Base-by-base conservation (phyloP, 768 basidiomycete genomes). In the Tricholoma saponaceum region DNA sequence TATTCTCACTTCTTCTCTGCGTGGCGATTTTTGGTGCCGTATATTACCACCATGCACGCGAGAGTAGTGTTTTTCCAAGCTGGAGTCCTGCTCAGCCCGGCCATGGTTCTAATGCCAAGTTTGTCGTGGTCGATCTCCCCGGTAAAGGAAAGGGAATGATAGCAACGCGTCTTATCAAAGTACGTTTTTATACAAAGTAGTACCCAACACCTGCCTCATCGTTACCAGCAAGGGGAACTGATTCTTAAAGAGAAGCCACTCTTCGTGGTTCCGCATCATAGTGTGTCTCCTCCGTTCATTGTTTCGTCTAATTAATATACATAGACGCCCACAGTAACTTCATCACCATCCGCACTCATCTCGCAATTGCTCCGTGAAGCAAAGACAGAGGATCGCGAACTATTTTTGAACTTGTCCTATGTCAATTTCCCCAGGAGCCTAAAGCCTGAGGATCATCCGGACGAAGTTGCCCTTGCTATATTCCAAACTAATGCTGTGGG, bases 401-500 rank as follows among this genome's bases (percentile, higher is more conserved):
- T 77, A 5, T 83, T 83, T 63, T 74, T 78, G 58, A 79, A 83
- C 55, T 75, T 86, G 8, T 85, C 84, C 8, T 83, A 81, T 61
- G 79, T 83, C 30, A 72, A 81, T 58, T 72, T 85, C 33, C 83
- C 83, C 0, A 53, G 69, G 35, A 60, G 72, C 28, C 58, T 79
- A 28, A 66, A 76, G 49, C 77, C 72, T 22, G 71, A 58, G 60
- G 68, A 62, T 49, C 71, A 74, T 60, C 69, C 65, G 35, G 74
- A 76, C 16, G 72, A 79, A 63, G 69, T 84, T n/a, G 82, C 82
- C 0, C 70, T 89, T 16, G 83, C 84, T 0, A 87, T 85, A 56
- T 83, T 87, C 66, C 78, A 85, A 66, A 87, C 86, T 3, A 89
- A 88, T 62, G 83, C 83, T 1, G 82, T 87, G 6, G 70, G 79